phyloP scores from a whole-genome alignment of 148 eudicot species.

The Dysphania ambrosioides region DNA sequence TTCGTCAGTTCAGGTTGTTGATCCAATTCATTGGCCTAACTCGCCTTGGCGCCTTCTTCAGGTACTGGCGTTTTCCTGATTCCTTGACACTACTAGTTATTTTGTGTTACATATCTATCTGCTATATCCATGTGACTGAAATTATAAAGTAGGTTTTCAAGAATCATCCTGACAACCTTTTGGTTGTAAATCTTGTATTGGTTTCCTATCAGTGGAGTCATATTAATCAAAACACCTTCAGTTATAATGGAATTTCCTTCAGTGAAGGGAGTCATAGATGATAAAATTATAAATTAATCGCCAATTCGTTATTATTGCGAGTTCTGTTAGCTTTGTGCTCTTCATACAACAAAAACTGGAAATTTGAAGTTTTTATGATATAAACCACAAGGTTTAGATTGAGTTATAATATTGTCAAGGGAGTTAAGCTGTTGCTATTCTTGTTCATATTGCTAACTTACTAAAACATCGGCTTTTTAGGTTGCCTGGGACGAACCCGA shows the following conservation, averaged over 20 bases:
- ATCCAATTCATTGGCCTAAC: constrained; percentile 79
- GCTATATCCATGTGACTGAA: background rate
- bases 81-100: background rate
- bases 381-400: background rate
- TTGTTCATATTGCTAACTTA: constrained; percentile 1
- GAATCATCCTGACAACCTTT: too few species aligned
- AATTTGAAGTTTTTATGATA: too few species aligned
- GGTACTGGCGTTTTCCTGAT: constrained; percentile 34
- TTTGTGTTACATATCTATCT: background rate
- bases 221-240: too few species aligned
- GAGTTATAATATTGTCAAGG: background rate
- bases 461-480: constrained; percentile 19
- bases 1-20: constrained; percentile 71
- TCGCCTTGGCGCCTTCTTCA: constrained; percentile 95
- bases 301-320: too few species aligned
- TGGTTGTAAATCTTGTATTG: too few species aligned
- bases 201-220: too few species aligned
- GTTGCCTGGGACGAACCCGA: constrained; percentile 53
- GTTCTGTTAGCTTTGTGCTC: too few species aligned
- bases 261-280: too few species aligned
- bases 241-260: too few species aligned
- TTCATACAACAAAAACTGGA: too few species aligned
- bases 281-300: too few species aligned
- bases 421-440: background rate
- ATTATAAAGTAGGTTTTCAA: too few species aligned